A percentile compares a stretch with the other conserved stretches of the same genome.
Evolutionary conservation across 345 rosid species (phyloP).

Genomic region (Diplotaxis tenuifolia): DNA sequence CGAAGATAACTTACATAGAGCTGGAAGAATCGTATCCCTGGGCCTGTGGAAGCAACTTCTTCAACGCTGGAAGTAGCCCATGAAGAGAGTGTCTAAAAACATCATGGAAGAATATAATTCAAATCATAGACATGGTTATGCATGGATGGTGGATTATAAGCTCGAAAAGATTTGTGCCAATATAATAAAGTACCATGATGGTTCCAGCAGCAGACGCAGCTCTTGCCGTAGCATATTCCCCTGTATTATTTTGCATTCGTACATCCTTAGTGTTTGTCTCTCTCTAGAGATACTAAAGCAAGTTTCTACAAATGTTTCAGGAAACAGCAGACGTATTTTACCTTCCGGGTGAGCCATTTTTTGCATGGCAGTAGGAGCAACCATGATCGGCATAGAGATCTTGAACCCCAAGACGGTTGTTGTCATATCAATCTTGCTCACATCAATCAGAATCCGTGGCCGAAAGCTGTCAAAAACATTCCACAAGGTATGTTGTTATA

Average conservation of each 20-base stretch:
- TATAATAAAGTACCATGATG: constrained; percentile 55
- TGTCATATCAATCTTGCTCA: constrained; percentile 71
- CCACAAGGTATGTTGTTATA: constrained; percentile 7
- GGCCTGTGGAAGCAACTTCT: constrained; percentile 88
- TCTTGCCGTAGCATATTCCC: constrained; percentile 91
- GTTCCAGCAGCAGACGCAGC: constrained; percentile 87
- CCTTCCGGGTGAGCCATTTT: constrained; percentile 97
- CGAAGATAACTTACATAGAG: constrained; percentile 52
- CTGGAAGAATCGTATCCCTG: constrained; percentile 84
- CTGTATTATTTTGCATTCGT: constrained; percentile 39
- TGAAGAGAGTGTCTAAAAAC: constrained; percentile 66
- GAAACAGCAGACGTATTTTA: not conserved
- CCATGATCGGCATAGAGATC: constrained; percentile 87
- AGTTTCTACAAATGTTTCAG: constrained; percentile 17
- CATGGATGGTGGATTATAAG: not conserved
- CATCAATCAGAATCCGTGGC: constrained; percentile 83
- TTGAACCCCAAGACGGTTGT: constrained; percentile 77
- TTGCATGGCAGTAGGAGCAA: constrained; percentile 88
- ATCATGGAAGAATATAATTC: not conserved
- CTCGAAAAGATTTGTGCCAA: too few species aligned
- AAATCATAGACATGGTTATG: not conserved
- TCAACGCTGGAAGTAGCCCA: constrained; percentile 89
- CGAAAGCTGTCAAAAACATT: constrained; percentile 49
- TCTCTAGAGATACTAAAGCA: not conserved
- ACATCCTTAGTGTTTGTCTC: not conserved